phyloP scores from a whole-genome alignment of 192 early-diverging fungal species.

The Chytriomyces sp. region DNA sequence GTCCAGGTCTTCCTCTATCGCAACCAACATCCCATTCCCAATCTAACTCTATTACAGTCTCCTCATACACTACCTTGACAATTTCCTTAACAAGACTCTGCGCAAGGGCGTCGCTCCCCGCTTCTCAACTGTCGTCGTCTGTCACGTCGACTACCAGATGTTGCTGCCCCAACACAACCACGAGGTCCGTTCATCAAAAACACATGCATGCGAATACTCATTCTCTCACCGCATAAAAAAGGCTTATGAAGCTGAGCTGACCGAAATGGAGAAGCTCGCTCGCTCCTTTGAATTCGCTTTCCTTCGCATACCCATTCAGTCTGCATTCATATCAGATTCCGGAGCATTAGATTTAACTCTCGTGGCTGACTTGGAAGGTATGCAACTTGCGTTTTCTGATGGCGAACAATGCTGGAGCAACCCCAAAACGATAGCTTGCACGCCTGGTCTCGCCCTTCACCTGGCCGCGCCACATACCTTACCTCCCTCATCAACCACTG shows the following conservation, averaged over 20 bases:
- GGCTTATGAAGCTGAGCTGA: conserved; percentile 2
- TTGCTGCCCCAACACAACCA: not conserved
- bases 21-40: not conserved
- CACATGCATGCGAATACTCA: not conserved
- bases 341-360: conserved; percentile 26
- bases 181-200: not conserved
- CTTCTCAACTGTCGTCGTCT: conserved; percentile 67
- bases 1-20: conserved; percentile 60
- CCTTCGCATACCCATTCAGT: conserved; percentile 60
- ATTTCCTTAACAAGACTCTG: not conserved
- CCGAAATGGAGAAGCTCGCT: conserved; percentile 20
- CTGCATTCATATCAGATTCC: conserved; percentile 55
- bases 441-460: too few species aligned
- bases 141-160: conserved; percentile 75
- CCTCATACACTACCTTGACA: conserved; percentile 2
- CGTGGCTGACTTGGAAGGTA: conserved; percentile 4
- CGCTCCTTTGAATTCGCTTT: conserved; percentile 31
- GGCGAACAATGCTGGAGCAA: too few species aligned
- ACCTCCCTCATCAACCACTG: too few species aligned
- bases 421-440: too few species aligned
- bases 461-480: too few species aligned
- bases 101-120: conserved; percentile 44
- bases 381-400: too few species aligned
- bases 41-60: not conserved
- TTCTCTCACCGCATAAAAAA: not conserved